A percentile compares a stretch with the other conserved stretches of the same genome.
phyloP scores from a whole-genome alignment of 2,329 filamentous ascomycete species.

The Penicillium occitanis region DNA sequence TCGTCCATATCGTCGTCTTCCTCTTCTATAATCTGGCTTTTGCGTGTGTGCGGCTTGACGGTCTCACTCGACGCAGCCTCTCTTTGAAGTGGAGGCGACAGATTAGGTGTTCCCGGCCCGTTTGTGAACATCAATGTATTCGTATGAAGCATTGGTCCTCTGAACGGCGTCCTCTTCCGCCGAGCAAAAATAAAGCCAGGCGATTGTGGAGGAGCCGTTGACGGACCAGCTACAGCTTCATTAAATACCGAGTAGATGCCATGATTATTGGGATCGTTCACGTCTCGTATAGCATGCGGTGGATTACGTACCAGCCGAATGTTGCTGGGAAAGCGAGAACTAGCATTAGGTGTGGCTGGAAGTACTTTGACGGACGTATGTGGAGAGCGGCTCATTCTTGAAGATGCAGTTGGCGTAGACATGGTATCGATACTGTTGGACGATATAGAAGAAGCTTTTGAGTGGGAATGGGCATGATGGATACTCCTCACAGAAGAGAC shows the following conservation, averaged over 20 bases:
- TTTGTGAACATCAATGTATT: slow-evolving; percentile 36
- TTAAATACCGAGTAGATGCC: slow-evolving; percentile 38
- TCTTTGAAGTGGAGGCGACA: slow-evolving; percentile 28
- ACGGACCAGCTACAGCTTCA: slow-evolving; percentile 37
- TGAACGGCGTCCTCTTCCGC: slow-evolving; percentile 47
- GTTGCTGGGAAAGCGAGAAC: slow-evolving; percentile 74
- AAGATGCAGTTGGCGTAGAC: slow-evolving; percentile 65
- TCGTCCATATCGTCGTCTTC: slow-evolving; percentile 43
- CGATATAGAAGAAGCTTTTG: slow-evolving; percentile 90
- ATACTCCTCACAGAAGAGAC: slow-evolving; percentile 91
- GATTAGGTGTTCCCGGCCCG: slow-evolving; percentile 36
- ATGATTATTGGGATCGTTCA: slow-evolving; percentile 26
- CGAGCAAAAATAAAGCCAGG: slow-evolving; percentile 49
- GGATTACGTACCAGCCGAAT: slow-evolving; percentile 73
- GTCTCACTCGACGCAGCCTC: slow-evolving; percentile 26
- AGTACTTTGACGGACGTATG: slow-evolving; percentile 94
- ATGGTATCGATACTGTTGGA: slow-evolving; percentile 73
- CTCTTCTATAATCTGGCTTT: slow-evolving; percentile 47
- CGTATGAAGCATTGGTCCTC: slow-evolving; percentile 46
- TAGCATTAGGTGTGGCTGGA: slow-evolving; percentile 77
- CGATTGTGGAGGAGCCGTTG: slow-evolving; percentile 42
- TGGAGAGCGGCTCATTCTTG: slow-evolving; percentile 68
- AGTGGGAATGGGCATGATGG: slow-evolving; percentile 84
- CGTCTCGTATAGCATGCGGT: slow-evolving; percentile 30
- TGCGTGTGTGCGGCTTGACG: slow-evolving; percentile 31